Evolutionary conservation across 257 asterid genomes (phyloP).

Genomic region (Salvia rosmarinus): DNA sequence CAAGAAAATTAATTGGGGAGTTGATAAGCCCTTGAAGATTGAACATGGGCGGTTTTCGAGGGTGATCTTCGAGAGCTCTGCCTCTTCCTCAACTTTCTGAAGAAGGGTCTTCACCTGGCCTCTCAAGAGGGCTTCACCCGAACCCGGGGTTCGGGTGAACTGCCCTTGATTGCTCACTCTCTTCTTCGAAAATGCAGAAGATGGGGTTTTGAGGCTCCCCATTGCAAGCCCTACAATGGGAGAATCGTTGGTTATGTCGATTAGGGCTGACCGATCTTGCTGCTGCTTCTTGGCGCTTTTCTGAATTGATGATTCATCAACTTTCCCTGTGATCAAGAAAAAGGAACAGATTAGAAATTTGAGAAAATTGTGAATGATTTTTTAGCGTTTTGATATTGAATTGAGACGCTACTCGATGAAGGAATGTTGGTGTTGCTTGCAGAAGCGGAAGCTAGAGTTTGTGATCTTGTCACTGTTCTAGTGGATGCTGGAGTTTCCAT

Average conservation of each 20-base stretch:
- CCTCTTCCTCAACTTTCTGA: slow-evolving; percentile 94
- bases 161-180: slow-evolving; percentile 34
- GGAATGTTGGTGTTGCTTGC: slow-evolving; percentile 36
- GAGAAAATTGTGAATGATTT: not conserved
- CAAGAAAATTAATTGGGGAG: slow-evolving; percentile 63
- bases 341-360: not conserved
- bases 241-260: slow-evolving; percentile 91
- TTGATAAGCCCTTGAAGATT: slow-evolving; percentile 50
- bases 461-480: slow-evolving; percentile 84
- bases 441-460: slow-evolving; percentile 48
- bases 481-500: slow-evolving; percentile 90
- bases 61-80: slow-evolving; percentile 53
- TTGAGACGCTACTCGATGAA: slow-evolving; percentile 37
- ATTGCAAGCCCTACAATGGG: slow-evolving; percentile 94
- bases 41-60: slow-evolving; percentile 50
- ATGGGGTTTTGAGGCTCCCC: slow-evolving; percentile 74
- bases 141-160: slow-evolving; percentile 61
- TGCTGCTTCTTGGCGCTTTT: slow-evolving; percentile 42
- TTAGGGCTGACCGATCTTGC: slow-evolving; percentile 68
- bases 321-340: slow-evolving; percentile 47
- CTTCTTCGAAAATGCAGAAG: slow-evolving; percentile 76
- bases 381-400: not conserved
- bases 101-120: slow-evolving; percentile 85
- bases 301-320: slow-evolving; percentile 57
- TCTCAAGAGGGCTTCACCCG: slow-evolving; percentile 92